Percentiles rank a stretch among this genome's conserved stretches.
Conservation (phyloP, 1,139 yeast species). For the Geotrichum macrosporum region DNA sequence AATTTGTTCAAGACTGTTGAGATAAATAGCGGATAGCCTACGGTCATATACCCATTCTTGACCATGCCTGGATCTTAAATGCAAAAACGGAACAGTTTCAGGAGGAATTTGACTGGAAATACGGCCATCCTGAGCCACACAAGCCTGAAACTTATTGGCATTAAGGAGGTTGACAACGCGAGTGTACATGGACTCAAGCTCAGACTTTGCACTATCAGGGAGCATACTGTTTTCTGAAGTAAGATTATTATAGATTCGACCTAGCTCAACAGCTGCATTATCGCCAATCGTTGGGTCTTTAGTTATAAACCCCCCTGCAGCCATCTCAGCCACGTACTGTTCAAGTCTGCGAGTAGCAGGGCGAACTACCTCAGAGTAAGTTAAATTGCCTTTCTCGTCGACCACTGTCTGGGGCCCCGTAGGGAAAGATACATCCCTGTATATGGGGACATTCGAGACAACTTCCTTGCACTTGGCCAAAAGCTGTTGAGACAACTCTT, state of each 20-base stretch:
- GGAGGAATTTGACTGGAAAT: conserved; percentile 39
- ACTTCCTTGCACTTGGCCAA: conserved; percentile 94
- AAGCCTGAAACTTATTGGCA: conserved; percentile 32
- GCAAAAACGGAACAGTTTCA: conserved; percentile 92
- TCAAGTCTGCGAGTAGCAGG: conserved; percentile 91
- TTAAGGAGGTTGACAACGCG: conserved; percentile 68
- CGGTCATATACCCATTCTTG: conserved; percentile 86
- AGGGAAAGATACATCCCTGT: conserved; percentile 89
- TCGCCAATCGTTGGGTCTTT: conserved; percentile 57
- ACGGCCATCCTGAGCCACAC: conserved; percentile 39
- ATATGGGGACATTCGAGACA: conserved; percentile 75
- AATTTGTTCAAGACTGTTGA: conserved; percentile 87
- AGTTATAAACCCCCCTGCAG: conserved; percentile 86
- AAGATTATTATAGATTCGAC: conserved; percentile 77
- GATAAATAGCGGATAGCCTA: conserved; percentile 66
- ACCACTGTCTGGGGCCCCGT: conserved; percentile 92
- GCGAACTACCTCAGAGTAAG: conserved; percentile 79
- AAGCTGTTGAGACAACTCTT: conserved; percentile 84
- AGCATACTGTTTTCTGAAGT: conserved; percentile 57
- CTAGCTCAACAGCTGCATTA: conserved; percentile 64
- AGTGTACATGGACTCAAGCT: conserved; percentile 75
- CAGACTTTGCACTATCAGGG: conserved; percentile 59
- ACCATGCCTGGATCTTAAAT: conserved; percentile 70
- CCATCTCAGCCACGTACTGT: conserved; percentile 95
- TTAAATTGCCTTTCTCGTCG: conserved; percentile 81